Evolutionary conservation across 2,329 filamentous ascomycete species (phyloP), one percentile per base, ranked within the genome.

Genomic region (Arthrobotrys sinensis): DNA sequence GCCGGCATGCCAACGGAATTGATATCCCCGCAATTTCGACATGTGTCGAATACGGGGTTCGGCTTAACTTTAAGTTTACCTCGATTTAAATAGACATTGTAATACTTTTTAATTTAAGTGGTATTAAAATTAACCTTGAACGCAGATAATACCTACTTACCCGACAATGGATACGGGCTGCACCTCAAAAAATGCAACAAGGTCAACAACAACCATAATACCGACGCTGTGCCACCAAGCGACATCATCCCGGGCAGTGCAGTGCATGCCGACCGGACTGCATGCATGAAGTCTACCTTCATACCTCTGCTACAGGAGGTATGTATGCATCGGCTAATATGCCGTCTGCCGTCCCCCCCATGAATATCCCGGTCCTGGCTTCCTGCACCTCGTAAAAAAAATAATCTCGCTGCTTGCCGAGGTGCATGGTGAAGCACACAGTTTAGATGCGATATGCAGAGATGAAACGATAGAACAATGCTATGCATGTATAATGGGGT

Each of bases 401-500:
- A 57, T 8, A 38, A 21, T 11, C 11, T 38, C 28, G 24, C 24
- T 38, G 32, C 32, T 57, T 60, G 36, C 55, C 55, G 55, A 60
- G 34, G 21, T 60, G 55, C 55, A 43, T 16, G 40, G 40, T 45
- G 12, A 45, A 45, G 40, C 12, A 45, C 24, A 28, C 24, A 45
- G 12, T 14, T n/a, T 45, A n/a, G 40, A 45, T 45, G 40, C 40
- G 28, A 28, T 16, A 60, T 60, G 19, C 34, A 57, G 52, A 57
- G 52, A 38, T 60, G 55, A 60, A 60, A 60, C 55, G 36, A 43
- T n/a, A 32, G 32, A 53, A 60, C 36, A 60, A 60, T 60, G 55
- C 55, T 43, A 57, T 57, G 10, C 7, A 57, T 57, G 52, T 28
- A 57, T 57, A 57, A 21, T 21, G 12, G 52, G 32, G 52, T 40